A percentile compares a stretch with the other conserved stretches of the same genome.
These are phyloP conservation scores for Tarenaya hassleriana DNA, from an alignment of 345 rosid genomes.

Conservation along the genomic window DNA sequence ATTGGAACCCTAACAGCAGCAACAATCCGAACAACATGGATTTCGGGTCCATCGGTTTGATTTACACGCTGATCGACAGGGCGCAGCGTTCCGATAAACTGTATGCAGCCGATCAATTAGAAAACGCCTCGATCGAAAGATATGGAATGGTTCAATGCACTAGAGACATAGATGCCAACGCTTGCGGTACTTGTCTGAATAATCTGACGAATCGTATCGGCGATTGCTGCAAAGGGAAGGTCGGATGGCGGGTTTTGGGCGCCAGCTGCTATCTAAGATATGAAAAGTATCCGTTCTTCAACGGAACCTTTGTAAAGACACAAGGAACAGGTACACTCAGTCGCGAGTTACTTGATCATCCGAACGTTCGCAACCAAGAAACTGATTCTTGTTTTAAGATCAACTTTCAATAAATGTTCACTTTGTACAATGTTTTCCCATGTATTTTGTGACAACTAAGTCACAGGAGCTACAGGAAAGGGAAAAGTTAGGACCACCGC, in stretches of 20 bases:
- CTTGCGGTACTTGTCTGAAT: conserved; percentile 21
- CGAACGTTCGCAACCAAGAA: conserved; percentile 18
- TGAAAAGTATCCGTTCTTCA: conserved; percentile 20
- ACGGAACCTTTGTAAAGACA: neutral
- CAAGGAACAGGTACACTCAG: neutral
- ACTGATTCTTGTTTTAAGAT: neutral
- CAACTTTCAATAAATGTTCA: too few relatives aligned
- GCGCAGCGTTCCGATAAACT: conserved; percentile 5
- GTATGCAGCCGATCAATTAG: conserved; percentile 10
- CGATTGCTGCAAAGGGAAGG: conserved; percentile 21
- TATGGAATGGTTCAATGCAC: conserved; percentile 36
- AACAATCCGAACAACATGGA: conserved; percentile 6
- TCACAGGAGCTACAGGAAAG: too few relatives aligned
- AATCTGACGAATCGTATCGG: neutral
- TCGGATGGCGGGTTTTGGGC: conserved; percentile 29
- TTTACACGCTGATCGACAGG: neutral
- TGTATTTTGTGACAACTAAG: too few relatives aligned
- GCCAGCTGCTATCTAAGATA: conserved; percentile 35
- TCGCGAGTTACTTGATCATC: neutral
- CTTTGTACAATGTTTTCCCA: too few relatives aligned
- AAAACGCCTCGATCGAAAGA: neutral
- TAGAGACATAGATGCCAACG: conserved; percentile 27
- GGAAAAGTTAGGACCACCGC: neutral
- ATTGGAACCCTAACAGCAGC: conserved; percentile 17
- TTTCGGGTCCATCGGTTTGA: conserved; percentile 5